Base-by-base conservation (phyloP, 352 stramenopile species). In the Globisporangium rhizosaccharum region DNA sequence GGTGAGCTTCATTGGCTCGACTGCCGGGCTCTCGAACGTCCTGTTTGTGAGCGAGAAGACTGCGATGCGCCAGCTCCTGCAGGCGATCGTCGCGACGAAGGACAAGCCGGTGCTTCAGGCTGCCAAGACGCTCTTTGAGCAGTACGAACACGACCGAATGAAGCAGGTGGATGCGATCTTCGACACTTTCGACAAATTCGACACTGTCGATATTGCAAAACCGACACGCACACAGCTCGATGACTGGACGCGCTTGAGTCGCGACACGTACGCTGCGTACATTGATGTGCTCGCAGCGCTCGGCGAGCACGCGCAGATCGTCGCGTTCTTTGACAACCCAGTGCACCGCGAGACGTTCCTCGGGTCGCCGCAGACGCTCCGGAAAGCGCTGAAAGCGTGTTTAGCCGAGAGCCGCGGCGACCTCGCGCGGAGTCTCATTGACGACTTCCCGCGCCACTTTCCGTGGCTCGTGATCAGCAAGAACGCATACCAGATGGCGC, bases 1-100 rank as follows among this genome's bases (percentile, higher is more conserved):
- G 14, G 39, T 49, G 20, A 70, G 68, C 59, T 73, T 77, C 41
- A 51, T 73, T 41, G 69, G 71, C 41, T 58, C 59, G 12, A 55
- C 59, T 1, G 42, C 20, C 3, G 18, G 39, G 9, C 18, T 9
- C 9, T 11, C 46, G 30, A 28, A 44, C 44, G 52, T 64, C 18
- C 28, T 64, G 28, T 55, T 55, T 9, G 26, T 64, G 51, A 59
- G 58, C 20, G 58, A 59, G 49, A 62, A 62, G 49, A 62, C 28
- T n/a, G 51, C 53, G 51, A 28, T 64, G 23, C 58, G 58, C 11
- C 58, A 55, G 28, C 51, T 64, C 10, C 30, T 64, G 30, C 58
- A 37, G 20, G 51, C 45, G 23, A 17, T 59, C 44, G 17, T 33
- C 28, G 15, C 15, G 14, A 41, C 15, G 49, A 46, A 36, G 18